Evolutionary conservation across 768 basidiomycete species (phyloP), one percentile per base, ranked within the genome.

Genomic region (Rhizopogon vinicolor): DNA sequence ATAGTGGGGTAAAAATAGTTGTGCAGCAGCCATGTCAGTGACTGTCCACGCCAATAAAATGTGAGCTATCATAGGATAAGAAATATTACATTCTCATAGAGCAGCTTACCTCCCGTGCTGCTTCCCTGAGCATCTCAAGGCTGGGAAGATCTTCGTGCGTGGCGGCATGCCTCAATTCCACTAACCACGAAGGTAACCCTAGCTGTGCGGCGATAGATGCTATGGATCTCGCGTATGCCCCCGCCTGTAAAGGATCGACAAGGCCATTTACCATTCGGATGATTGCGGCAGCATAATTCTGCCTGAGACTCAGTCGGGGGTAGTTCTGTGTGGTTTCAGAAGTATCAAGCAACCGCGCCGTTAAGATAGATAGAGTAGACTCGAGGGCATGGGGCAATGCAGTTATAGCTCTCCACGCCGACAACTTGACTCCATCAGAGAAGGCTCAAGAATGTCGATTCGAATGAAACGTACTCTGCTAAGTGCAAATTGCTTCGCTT

Each of bases 111-210:
- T 95, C 87, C 53, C 78, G 75, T 33, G 86, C 82, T 0, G 86
- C 93, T 56, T 91, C 84, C 52, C 88, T 80, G 16, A 97, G 77
- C 5, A 94, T 70, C 52, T 86, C 84, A 9, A 98, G 75, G 60
- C 87, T 87, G 0, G 96, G 97, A 12, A 98, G 73, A 57, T 96
- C 92, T 64, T 98, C 96, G 64, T 98, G 97, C 1, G 97, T 99
- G 12, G 92, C 91, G 28, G 93, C 91, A 73, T 98, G 97, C 41
- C 97, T 80, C 10, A 98, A 76, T 61, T 96, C 92, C 12, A 99
- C 94, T 9, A 98, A 77, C 87, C 90, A 94, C 0, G 78, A 72
- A 0, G 97, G 96, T 1, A 99, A 75, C 0, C 88, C 87, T 10
- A 99, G 80, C 63, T 95, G 91, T 3, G 78, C 75, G 1, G 96